phyloP scores from a whole-genome alignment of 441 rosid species.

The Brassica balearica region DNA sequence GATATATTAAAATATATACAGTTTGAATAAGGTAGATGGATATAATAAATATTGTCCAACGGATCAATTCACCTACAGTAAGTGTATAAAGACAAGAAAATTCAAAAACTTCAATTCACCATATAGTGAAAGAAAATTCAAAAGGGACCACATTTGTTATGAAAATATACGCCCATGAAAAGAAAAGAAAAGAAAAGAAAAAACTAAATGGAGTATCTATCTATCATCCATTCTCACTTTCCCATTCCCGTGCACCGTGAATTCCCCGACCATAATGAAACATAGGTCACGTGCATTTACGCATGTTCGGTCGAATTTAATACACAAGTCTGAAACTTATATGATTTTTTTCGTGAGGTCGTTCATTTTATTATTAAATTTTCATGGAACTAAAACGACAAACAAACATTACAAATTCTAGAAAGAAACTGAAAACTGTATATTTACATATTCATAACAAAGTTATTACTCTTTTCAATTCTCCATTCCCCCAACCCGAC shows the following conservation, averaged over 20 bases:
- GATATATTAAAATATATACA: background rate
- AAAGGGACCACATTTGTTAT: constrained; percentile 1
- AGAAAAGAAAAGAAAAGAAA: no score
- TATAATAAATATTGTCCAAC: constrained; percentile 34
- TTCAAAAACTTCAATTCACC: background rate
- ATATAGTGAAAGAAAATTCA: background rate
- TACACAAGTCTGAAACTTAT: background rate
- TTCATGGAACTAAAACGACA: background rate
- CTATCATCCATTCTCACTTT: constrained; percentile 27
- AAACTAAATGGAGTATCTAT: background rate
- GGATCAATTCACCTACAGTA: constrained; percentile 23
- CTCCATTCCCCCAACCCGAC: background rate
- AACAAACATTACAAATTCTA: constrained; percentile 24
- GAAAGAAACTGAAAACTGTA: constrained; percentile 36
- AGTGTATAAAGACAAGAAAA: background rate
- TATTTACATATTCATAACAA: constrained; percentile 58
- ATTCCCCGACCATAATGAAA: constrained; percentile 37
- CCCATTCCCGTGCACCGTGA: constrained; percentile 38
- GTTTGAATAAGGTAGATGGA: constrained; percentile 31
- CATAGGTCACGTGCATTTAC: constrained; percentile 34
- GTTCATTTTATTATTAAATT: background rate
- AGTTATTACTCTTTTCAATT: constrained; percentile 29
- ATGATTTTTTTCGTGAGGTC: background rate
- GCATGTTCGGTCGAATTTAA: constrained; percentile 25
- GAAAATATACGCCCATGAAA: background rate